These are phyloP conservation scores for Moesziomyces sp. DNA, from an alignment of 1,284 basidiomycete genomes.

Conservation along the genomic window DNA sequence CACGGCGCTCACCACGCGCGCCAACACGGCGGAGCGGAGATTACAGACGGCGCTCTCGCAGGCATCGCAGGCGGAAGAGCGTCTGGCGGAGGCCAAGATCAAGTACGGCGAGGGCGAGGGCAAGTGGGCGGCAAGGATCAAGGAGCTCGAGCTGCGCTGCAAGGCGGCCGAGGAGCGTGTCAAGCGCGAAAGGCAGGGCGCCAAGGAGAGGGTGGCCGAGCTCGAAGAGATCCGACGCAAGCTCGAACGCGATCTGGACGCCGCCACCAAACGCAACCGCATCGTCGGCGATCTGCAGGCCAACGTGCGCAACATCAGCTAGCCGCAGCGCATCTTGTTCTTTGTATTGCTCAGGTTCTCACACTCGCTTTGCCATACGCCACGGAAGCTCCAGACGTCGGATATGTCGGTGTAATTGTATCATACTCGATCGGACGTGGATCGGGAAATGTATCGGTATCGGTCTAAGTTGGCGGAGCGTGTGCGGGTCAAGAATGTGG, in stretches of 20 bases:
- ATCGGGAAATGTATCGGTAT: background rate
- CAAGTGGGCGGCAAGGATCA: slow-evolving; percentile 62
- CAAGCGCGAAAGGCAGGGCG: slow-evolving; percentile 92
- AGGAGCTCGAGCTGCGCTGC: slow-evolving; percentile 82
- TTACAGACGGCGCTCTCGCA: slow-evolving; percentile 84
- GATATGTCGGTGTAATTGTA: background rate
- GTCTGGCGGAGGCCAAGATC: slow-evolving; percentile 82
- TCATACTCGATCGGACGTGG: background rate
- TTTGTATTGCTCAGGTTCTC: background rate
- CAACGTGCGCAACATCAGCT: slow-evolving; percentile 20
- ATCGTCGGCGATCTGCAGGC: slow-evolving; percentile 48
- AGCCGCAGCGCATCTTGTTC: background rate
- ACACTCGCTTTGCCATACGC: background rate
- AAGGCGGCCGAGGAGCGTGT: slow-evolving; percentile 90
- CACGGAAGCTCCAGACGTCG: background rate
- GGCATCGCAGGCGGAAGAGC: slow-evolving; percentile 82
- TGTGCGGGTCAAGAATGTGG: background rate
- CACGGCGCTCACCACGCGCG: slow-evolving; percentile 50
- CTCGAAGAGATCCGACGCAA: slow-evolving; percentile 56
- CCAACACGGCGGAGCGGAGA: slow-evolving; percentile 75
- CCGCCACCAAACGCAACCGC: slow-evolving; percentile 29
- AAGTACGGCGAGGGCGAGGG: slow-evolving; percentile 56
- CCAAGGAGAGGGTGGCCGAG: slow-evolving; percentile 79
- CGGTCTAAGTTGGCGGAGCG: too few species aligned
- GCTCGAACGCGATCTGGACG: slow-evolving; percentile 45